phyloP scores from a whole-genome alignment of 352 stramenopile species.

The Phytophthora nicotianae region DNA sequence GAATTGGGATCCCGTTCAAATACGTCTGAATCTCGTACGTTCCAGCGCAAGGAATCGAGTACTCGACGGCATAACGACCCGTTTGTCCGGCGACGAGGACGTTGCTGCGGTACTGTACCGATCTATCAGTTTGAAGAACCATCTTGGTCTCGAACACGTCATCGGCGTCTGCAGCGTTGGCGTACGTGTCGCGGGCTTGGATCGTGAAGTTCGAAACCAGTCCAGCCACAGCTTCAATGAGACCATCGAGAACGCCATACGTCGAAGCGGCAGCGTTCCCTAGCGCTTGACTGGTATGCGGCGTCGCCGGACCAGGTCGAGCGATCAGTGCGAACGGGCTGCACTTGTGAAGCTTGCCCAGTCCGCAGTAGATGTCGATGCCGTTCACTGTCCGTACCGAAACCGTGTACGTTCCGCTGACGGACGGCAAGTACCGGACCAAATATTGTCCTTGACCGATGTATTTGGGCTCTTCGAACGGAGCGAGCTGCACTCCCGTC shows the following conservation, averaged over 20 bases:
- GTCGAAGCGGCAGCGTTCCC: slow-evolving; percentile 53
- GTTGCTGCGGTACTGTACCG: slow-evolving; percentile 86
- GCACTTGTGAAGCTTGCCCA: slow-evolving; percentile 91
- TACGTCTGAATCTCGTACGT: slow-evolving; percentile 86
- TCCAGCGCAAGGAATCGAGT: slow-evolving; percentile 92
- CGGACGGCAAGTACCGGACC: slow-evolving; percentile 85
- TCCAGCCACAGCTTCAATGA: slow-evolving; percentile 93
- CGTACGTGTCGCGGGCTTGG: slow-evolving; percentile 94
- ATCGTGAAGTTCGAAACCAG: slow-evolving; percentile 94
- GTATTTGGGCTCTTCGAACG: slow-evolving; percentile 84
- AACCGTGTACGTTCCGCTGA: slow-evolving; percentile 90
- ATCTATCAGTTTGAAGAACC: slow-evolving; percentile 53
- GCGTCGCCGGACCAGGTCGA: slow-evolving; percentile 84
- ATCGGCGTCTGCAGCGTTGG: slow-evolving; percentile 66
- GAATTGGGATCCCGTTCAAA: slow-evolving; percentile 85
- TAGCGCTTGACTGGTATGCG: slow-evolving; percentile 90
- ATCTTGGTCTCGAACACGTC: slow-evolving; percentile 87
- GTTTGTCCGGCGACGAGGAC: slow-evolving; percentile 51
- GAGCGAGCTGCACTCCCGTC: slow-evolving; percentile 43
- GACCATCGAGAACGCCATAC: slow-evolving; percentile 80
- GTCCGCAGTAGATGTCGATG: slow-evolving; percentile 95
- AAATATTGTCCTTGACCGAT: slow-evolving; percentile 91
- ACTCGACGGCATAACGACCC: slow-evolving; percentile 93
- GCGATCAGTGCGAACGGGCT: slow-evolving; percentile 93
- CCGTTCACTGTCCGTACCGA: slow-evolving; percentile 91